Percentiles rank a stretch among this genome's conserved stretches.
Evolutionary conservation across 2,329 filamentous ascomycete species (phyloP).

Genomic region (Blastomyces gilchristii): DNA sequence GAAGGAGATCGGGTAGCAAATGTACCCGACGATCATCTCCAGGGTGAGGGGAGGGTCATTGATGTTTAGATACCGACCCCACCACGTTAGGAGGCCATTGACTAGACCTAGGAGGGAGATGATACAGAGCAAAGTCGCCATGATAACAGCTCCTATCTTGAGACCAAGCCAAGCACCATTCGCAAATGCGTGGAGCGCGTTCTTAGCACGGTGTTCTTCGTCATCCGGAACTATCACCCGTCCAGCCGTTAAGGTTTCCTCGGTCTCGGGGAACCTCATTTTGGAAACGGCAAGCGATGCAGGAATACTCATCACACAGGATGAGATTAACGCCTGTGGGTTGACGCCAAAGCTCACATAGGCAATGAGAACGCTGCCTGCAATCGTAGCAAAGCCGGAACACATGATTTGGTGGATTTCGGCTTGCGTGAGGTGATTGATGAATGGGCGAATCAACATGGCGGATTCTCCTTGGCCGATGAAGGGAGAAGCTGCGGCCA

Average conservation of each 20-base stretch:
- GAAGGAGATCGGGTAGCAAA: constrained; percentile 69
- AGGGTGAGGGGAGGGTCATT: constrained; percentile 59
- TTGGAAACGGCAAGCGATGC: constrained; percentile 84
- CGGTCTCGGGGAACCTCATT: constrained; percentile 77
- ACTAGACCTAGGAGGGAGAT: constrained; percentile 64
- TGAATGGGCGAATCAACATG: constrained; percentile 82
- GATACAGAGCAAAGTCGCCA: constrained; percentile 70
- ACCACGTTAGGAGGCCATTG: constrained; percentile 73
- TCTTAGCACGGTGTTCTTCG: constrained; percentile 56
- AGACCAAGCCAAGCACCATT: constrained; percentile 77
- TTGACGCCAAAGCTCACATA: constrained; percentile 80
- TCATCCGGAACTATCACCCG: constrained; percentile 72
- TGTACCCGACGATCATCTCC: constrained; percentile 64
- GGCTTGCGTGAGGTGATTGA: constrained; percentile 72
- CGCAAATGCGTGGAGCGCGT: constrained; percentile 73
- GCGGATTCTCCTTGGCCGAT: constrained; percentile 90
- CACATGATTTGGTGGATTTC: constrained; percentile 91
- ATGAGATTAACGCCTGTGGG: constrained; percentile 74
- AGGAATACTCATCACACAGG: constrained; percentile 92
- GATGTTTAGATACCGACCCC: constrained; percentile 68
- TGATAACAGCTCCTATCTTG: constrained; percentile 76
- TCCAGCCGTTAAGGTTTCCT: constrained; percentile 75
- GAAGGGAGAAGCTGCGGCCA: constrained; percentile 84
- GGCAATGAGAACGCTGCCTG: constrained; percentile 73
- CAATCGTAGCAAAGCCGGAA: constrained; percentile 85